Percentiles rank a stretch among this genome's conserved stretches.
Evolutionary conservation across 2,329 filamentous ascomycete species (phyloP).

Genomic region (Pseudogymnoascus sp.): DNA sequence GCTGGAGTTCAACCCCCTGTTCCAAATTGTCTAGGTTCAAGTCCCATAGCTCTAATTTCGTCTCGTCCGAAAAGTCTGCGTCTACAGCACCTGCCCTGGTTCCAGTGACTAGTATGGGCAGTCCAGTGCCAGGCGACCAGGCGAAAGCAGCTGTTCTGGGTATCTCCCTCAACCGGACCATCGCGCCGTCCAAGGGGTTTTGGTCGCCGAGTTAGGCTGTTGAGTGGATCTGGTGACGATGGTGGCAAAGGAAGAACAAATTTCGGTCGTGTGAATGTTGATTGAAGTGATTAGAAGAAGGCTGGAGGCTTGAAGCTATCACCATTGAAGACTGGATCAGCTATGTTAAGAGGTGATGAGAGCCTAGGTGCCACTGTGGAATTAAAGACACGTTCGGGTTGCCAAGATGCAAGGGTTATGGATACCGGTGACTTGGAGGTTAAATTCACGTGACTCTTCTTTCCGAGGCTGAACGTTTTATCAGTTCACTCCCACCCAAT

Average conservation of each 20-base stretch:
- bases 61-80: slow-evolving; percentile 96
- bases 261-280: neutral
- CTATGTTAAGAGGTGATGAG: neutral
- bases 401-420: slow-evolving; percentile 5
- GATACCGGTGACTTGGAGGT: neutral
- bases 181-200: slow-evolving; percentile 35
- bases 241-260: neutral
- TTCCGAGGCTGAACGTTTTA: neutral
- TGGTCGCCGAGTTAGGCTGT: slow-evolving; percentile 4
- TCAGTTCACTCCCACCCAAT: slow-evolving; percentile 2
- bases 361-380: neutral
- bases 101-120: slow-evolving; percentile 82
- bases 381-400: slow-evolving; percentile 11
- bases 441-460: neutral
- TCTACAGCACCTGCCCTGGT: slow-evolving; percentile 92
- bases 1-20: slow-evolving; percentile 75
- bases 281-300: neutral
- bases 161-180: slow-evolving; percentile 96
- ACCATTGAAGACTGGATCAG: slow-evolving; percentile 3
- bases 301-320: neutral
- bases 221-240: neutral
- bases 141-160: slow-evolving; percentile 94
- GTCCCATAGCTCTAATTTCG: slow-evolving; percentile 94
- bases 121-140: slow-evolving; percentile 77
- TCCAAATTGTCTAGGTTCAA: slow-evolving; percentile 71